Conservation (phyloP, 208 protist genomes). For the Crithidia acanthocephali region DNA sequence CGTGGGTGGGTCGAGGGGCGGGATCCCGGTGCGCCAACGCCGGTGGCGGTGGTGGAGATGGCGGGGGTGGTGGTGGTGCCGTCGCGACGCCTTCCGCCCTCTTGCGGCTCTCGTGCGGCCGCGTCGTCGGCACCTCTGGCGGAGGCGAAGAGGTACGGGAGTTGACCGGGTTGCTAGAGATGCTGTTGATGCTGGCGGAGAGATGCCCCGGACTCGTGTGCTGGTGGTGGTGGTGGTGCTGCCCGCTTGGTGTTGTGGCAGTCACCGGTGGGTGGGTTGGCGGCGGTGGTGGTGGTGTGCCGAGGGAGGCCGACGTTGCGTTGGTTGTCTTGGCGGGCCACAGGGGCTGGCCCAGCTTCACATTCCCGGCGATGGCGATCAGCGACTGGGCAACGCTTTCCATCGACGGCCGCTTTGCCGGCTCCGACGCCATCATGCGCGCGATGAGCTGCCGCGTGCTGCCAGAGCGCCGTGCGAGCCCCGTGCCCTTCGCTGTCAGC, state of each 20-base stretch:
- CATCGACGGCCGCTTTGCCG: constrained; percentile 43
- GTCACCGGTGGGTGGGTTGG: background rate
- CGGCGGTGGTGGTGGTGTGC: background rate
- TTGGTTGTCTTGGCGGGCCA: constrained; percentile 16
- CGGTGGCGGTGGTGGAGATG: background rate
- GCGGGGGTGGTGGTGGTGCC: background rate
- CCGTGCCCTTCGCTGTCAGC: constrained; percentile 46
- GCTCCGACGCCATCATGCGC: constrained; percentile 54
- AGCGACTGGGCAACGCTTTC: constrained; percentile 41
- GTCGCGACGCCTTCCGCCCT: background rate
- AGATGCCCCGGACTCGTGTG: background rate
- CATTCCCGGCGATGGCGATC: constrained; percentile 25
- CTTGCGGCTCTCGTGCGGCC: constrained; percentile 12
- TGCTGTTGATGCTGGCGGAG: constrained; percentile 11
- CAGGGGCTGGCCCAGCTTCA: constrained; percentile 23
- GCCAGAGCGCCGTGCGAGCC: constrained; percentile 41
- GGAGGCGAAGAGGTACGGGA: constrained; percentile 4
- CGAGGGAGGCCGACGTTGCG: background rate
- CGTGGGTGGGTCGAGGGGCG: constrained; percentile 4
- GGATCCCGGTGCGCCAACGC: constrained; percentile 14
- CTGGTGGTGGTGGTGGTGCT: background rate
- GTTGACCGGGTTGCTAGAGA: constrained; percentile 2
- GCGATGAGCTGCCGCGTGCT: constrained; percentile 45
- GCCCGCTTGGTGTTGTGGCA: background rate
- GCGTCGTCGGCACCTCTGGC: constrained; percentile 16